Conservation (phyloP, 2,329 filamentous ascomycete species). For the Colletotrichum tofieldiae region DNA sequence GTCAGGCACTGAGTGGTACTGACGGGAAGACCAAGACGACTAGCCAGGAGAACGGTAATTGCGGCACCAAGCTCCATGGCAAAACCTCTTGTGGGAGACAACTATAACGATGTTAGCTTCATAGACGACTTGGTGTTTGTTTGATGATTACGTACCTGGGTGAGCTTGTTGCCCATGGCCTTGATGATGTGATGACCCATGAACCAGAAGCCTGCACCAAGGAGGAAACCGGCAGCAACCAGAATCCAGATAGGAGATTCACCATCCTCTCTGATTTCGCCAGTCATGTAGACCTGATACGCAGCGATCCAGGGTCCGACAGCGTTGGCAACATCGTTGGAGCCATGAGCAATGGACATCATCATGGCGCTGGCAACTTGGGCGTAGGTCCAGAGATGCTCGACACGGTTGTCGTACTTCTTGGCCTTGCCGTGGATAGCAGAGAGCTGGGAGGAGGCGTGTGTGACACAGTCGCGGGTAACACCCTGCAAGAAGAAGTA, state of each 20-base stretch:
- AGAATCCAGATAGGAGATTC: slow-evolving; percentile 58
- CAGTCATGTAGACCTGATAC: slow-evolving; percentile 54
- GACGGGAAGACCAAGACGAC: slow-evolving; percentile 47
- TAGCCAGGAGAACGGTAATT: slow-evolving; percentile 50
- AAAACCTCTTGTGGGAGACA: slow-evolving; percentile 5
- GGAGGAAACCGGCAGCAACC: slow-evolving; percentile 53
- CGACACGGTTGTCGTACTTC: slow-evolving; percentile 61
- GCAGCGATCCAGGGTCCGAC: slow-evolving; percentile 57
- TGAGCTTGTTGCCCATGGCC: slow-evolving; percentile 58
- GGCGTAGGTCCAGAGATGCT: slow-evolving; percentile 63
- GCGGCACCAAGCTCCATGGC: slow-evolving; percentile 58
- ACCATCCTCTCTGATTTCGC: slow-evolving; percentile 49
- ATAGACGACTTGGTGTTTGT: neutral
- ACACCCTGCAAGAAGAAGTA: slow-evolving; percentile 47
- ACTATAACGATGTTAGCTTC: neutral
- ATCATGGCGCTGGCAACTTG: slow-evolving; percentile 59
- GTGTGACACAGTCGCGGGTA: slow-evolving; percentile 44
- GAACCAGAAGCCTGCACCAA: slow-evolving; percentile 59
- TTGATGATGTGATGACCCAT: slow-evolving; percentile 59
- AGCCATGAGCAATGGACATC: slow-evolving; percentile 61
- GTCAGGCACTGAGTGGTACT: slow-evolving; percentile 50
- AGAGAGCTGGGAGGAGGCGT: slow-evolving; percentile 49
- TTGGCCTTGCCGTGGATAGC: slow-evolving; percentile 51
- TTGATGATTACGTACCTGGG: slow-evolving; percentile 53
- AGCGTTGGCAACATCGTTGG: slow-evolving; percentile 60